phyloP scores from a whole-genome alignment of 305 asterid genomes.

The Fraxinus angustifolia region DNA sequence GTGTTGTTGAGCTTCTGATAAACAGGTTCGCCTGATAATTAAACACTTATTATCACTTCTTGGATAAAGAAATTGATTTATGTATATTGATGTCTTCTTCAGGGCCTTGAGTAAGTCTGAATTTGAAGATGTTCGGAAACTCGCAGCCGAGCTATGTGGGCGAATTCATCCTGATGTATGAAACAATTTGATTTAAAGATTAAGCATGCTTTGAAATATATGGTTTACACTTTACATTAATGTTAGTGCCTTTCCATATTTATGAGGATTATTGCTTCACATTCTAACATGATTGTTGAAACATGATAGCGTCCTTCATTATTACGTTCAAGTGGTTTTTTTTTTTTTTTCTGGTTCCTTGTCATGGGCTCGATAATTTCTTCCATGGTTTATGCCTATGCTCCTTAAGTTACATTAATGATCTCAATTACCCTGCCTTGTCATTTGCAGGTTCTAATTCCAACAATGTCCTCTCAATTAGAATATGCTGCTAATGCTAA shows the following conservation, averaged over 20 bases:
- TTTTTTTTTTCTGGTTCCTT: neutral
- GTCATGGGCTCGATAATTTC: neutral
- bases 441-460: conserved; percentile 72
- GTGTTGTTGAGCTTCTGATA: conserved; percentile 65
- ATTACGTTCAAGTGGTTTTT: neutral
- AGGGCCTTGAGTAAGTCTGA: conserved; percentile 75
- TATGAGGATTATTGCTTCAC: neutral
- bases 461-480: conserved; percentile 54
- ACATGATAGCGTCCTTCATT: neutral
- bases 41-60: conserved; percentile 8
- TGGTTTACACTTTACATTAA: neutral
- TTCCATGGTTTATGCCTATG: neutral
- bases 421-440: conserved; percentile 16
- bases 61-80: conserved; percentile 18
- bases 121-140: conserved; percentile 87
- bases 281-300: neutral
- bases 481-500: conserved; percentile 49
- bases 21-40: conserved; percentile 46
- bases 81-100: conserved; percentile 18
- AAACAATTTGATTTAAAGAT: conserved; percentile 14
- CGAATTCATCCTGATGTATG: conserved; percentile 77
- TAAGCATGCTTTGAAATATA: conserved; percentile 10
- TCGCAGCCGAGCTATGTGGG: conserved; percentile 94
- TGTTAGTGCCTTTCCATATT: neutral
- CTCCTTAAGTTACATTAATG: conserved; percentile 1